Percentiles rank a stretch among this genome's conserved stretches.
Conservation (phyloP, 345 rosid genomes). For the Corymbia maculata region DNA sequence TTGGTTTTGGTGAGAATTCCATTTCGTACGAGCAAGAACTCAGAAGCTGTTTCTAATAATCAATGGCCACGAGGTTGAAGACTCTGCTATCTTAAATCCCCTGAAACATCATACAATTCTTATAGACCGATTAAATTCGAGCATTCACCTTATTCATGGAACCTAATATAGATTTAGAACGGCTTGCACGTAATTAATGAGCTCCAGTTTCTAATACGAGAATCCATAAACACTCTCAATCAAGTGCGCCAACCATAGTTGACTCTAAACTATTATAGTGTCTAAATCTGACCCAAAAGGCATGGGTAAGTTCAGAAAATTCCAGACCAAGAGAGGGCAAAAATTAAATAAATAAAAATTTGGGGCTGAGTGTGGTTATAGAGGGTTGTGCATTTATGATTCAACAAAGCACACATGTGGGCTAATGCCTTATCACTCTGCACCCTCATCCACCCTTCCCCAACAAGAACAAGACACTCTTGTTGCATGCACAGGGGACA, state of each 20-base stretch:
- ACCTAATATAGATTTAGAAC: neutral
- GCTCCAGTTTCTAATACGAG: neutral
- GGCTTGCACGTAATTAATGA: neutral
- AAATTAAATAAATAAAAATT: neutral
- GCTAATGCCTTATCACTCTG: neutral
- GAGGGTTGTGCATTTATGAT: slow-evolving; percentile 1
- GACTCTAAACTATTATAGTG: neutral
- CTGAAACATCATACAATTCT: neutral
- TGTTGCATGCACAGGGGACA: neutral
- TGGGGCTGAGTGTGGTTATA: neutral
- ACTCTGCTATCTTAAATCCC: neutral
- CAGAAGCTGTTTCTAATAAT: neutral
- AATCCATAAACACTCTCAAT: neutral
- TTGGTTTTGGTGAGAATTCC: neutral
- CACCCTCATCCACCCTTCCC: neutral
- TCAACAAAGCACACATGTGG: neutral
- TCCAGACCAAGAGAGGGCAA: neutral
- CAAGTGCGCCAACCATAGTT: neutral
- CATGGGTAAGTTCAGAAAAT: neutral
- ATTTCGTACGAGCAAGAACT: neutral
- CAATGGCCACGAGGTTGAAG: neutral
- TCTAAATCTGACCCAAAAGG: neutral
- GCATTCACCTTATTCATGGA: neutral
- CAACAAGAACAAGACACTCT: neutral
- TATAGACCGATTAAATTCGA: neutral